Base-by-base conservation (phyloP, 1,284 basidiomycete species). In the Afroboletus lepidellus region DNA sequence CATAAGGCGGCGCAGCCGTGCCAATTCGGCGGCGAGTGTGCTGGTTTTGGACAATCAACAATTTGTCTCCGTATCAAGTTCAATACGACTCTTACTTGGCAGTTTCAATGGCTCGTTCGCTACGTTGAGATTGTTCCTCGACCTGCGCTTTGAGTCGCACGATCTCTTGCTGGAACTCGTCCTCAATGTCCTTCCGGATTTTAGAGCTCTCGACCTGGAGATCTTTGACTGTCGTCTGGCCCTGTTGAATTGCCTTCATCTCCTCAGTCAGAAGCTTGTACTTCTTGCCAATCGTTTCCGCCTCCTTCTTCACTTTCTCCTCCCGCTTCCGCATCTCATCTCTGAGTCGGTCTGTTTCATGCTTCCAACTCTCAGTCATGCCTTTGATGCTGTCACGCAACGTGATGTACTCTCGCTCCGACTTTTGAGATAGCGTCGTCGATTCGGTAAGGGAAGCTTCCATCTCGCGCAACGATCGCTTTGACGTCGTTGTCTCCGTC, bases 391-490 rank as follows among this genome's bases (percentile, higher is more conserved):
- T 83, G 56, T 90, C 89, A 8, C 87, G 81, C 36, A 92, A 70
- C 1, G 84, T 87, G 57, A 84, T 72, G 60, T 91, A 91, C 71
- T 92, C 89, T 33, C 88, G 79, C 65, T 91, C 86, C 32, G 80
- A 81, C 69, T 87, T 88, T 64, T 86, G 84, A 21, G 87, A 87
- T n/a, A 87, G 71, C 5, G 87, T 78, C 0, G 85, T 86, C 1
- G 85, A 85, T 69, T 91, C 87, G 0, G 80, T 62, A 21, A 92
- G 75, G 4, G 83, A 72, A 5, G 77, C 53, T 65, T 90, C 88
- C 87, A 90, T 89, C 56, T 91, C 89, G 13, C 87, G 80, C 11
- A 90, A 63, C 0, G 81, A 73, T 66, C 87, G 88, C 69, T 91
- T 92, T 9, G 85, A 81, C 15, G 77, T 77, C 5, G 80, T 71